Conservation (phyloP, 148 eudicot species). For the Rhododendron mucronatum region DNA sequence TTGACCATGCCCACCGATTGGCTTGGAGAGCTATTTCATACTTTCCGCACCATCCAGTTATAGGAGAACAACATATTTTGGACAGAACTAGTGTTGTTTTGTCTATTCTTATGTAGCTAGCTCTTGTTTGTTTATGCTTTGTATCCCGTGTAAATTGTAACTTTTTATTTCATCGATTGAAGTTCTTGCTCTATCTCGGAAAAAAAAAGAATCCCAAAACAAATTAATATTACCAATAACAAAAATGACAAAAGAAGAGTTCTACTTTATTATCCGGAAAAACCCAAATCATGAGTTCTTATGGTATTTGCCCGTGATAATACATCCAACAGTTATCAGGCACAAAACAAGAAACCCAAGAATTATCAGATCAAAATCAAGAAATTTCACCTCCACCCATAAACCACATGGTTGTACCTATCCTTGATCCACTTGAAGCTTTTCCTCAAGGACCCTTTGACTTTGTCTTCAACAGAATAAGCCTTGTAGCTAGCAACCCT, state of each 20-base stretch:
- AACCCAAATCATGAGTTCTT: constrained; percentile 2
- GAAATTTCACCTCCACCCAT: constrained; percentile 39
- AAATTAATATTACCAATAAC: not conserved
- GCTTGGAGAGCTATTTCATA: too few species aligned
- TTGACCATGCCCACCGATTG: too few species aligned
- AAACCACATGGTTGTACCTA: constrained; percentile 32
- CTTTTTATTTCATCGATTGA: too few species aligned
- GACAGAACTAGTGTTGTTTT: too few species aligned
- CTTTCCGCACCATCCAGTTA: too few species aligned
- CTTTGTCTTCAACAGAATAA: constrained; percentile 65
- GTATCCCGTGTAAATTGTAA: too few species aligned
- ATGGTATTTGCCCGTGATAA: not conserved
- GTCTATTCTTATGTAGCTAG: too few species aligned
- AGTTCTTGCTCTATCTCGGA: too few species aligned
- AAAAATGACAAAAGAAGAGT: not conserved
- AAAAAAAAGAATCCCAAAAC: not conserved
- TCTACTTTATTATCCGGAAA: not conserved
- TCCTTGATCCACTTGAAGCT: constrained; percentile 69
- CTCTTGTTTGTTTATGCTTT: too few species aligned
- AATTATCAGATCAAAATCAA: not conserved
- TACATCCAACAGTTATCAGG: not conserved
- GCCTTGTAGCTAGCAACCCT: constrained; percentile 80
- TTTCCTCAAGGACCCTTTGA: constrained; percentile 70
- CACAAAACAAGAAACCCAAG: constrained; percentile 4
- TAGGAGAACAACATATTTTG: too few species aligned